phyloP scores from a whole-genome alignment of 1,284 basidiomycete genomes.

The Cryptococcus depauperatus region DNA sequence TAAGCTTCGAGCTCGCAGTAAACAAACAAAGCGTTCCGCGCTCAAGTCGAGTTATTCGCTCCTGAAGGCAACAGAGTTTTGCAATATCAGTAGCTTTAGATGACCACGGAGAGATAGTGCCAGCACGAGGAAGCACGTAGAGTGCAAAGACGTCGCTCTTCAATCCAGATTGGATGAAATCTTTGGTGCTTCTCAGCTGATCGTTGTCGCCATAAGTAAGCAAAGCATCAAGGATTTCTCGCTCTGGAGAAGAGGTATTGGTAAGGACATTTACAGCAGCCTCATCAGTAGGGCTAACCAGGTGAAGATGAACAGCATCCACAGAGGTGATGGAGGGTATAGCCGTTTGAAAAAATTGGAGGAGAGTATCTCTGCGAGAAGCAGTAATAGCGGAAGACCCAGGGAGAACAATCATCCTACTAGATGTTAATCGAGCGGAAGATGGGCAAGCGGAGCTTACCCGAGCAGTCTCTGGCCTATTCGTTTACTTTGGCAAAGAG shows the following conservation, averaged over 20 bases:
- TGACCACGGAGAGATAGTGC: slow-evolving; percentile 87
- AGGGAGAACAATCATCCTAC: slow-evolving; percentile 49
- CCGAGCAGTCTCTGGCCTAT: background rate
- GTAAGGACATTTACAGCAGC: slow-evolving; percentile 51
- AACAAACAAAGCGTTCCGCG: slow-evolving; percentile 71
- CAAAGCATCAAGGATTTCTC: slow-evolving; percentile 62
- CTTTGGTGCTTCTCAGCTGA: slow-evolving; percentile 31
- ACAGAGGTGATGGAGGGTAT: slow-evolving; percentile 57
- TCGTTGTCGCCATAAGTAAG: slow-evolving; percentile 77
- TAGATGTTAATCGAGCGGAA: background rate
- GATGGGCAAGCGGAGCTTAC: background rate
- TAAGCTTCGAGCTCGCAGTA: slow-evolving; percentile 46
- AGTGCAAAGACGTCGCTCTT: slow-evolving; percentile 45
- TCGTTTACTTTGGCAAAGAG: background rate
- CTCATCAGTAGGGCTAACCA: slow-evolving; percentile 58
- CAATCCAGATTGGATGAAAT: slow-evolving; percentile 25
- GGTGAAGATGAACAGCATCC: slow-evolving; percentile 80
- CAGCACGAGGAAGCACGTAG: slow-evolving; percentile 70
- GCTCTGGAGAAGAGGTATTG: slow-evolving; percentile 48
- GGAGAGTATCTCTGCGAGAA: slow-evolving; percentile 60
- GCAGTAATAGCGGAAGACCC: slow-evolving; percentile 66
- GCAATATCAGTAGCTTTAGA: slow-evolving; percentile 96
- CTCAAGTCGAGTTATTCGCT: slow-evolving; percentile 69
- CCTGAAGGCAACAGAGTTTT: slow-evolving; percentile 69
- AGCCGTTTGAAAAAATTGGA: slow-evolving; percentile 55